Base-by-base conservation (phyloP, 2,329 filamentous ascomycete species). In the Phaeosphaeria sp. region DNA sequence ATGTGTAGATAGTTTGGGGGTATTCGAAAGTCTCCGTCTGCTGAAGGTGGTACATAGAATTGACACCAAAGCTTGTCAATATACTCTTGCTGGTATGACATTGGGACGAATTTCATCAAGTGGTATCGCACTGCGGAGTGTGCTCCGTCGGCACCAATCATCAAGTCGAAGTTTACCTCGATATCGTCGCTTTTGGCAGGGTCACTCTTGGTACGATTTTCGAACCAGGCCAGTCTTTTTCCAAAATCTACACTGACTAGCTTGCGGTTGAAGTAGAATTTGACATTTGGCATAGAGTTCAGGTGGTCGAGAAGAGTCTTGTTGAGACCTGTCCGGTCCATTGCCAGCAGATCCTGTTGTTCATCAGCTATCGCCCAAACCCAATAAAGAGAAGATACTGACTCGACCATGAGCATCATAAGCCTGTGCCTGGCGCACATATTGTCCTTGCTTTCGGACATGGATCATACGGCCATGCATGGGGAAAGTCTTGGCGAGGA, bases 391-490 rank as follows among this genome's bases (percentile, higher is more conserved):
- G 13, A n/a, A n/a, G 33, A 27, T 25, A 36, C 84, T 72, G 83
- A 96, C 92, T 74, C 92, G 85, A 59, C 93, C 93, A 67, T 95
- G 90, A 10, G 91, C 84, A 77, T 99, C 95, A 75, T 99, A 99
- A 60, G 89, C 86, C 77, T 99, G 95, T n/a, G 91, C 81, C 59
- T 89, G 86, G 70, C 94, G 89, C 69, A 88, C 91, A 47, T 96
- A 78, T 22, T 86, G 78, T 4, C 92, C 91, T 18, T 84, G 80
- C 9, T 85, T 82, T 68, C 82, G 83, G 33, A 92, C 88, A 73
- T 99, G 95, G 62, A 99, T 96, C 95, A 99, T 99, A 23, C 95
- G 91, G 13, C 93, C 95, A 75, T 90, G 84, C 93, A 99, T 97
- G 11, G 94, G 93, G 58, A 98, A 92, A 0, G 93, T 94, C 51